phyloP scores from a whole-genome alignment of 176 grass and related monocot species.

The Avena sativa region DNA sequence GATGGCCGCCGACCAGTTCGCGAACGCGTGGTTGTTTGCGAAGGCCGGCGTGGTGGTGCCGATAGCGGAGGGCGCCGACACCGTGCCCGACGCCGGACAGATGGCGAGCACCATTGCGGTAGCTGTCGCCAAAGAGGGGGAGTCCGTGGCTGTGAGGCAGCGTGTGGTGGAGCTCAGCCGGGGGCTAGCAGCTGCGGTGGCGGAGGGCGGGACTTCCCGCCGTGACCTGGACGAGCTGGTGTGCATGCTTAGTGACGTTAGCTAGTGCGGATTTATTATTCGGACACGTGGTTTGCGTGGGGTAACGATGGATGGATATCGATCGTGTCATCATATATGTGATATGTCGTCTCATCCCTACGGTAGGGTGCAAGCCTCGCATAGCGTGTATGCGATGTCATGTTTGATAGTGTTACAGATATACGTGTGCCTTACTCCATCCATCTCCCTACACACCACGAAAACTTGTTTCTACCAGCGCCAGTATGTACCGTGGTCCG shows the following conservation, averaged over 20 bases:
- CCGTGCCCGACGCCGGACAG: constrained; percentile 37
- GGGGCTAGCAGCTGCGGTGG: constrained; percentile 36
- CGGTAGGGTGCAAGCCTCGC: too few relatives aligned
- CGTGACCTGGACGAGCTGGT: constrained; percentile 39
- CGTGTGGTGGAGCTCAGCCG: constrained; percentile 38
- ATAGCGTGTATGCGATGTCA: too few relatives aligned
- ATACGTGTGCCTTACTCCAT: too few relatives aligned
- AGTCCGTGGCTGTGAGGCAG: not conserved
- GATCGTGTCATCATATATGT: too few relatives aligned
- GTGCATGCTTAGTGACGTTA: not conserved
- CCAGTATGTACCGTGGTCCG: too few relatives aligned
- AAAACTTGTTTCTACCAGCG: too few relatives aligned
- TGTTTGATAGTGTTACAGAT: too few relatives aligned
- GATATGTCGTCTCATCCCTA: too few relatives aligned
- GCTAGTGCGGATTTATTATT: too few relatives aligned
- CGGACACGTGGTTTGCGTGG: too few relatives aligned
- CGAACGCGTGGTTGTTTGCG: constrained; percentile 44
- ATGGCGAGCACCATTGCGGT: constrained; percentile 25
- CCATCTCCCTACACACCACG: too few relatives aligned
- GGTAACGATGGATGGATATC: too few relatives aligned
- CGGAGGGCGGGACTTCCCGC: constrained; percentile 49
- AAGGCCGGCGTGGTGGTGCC: constrained; percentile 51
- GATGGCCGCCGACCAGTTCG: constrained; percentile 64
- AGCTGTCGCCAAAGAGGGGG: constrained; percentile 14
- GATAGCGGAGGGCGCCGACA: constrained; percentile 40